Evolutionary conservation across 1,284 basidiomycete genomes (phyloP).

Genomic region (Heterobasidion irregulare): DNA sequence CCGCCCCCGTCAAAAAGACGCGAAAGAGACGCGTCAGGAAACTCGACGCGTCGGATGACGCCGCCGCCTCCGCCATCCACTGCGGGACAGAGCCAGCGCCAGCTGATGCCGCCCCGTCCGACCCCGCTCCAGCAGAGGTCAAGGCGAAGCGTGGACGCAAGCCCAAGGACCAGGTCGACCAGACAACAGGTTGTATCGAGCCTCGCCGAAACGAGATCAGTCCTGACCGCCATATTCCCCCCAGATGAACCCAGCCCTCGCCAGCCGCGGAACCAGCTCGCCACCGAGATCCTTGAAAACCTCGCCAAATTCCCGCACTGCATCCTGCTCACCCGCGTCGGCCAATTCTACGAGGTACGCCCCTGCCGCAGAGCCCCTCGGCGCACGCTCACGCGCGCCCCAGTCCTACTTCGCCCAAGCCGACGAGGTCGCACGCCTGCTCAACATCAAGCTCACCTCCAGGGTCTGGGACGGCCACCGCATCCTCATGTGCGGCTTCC

Average conservation of each 20-base stretch:
- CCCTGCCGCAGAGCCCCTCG: not conserved
- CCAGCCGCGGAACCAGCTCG: slow-evolving; percentile 46
- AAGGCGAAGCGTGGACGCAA: not conserved
- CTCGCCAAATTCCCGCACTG: slow-evolving; percentile 78
- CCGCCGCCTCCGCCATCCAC: not conserved
- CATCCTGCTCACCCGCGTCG: slow-evolving; percentile 83
- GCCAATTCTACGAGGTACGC: slow-evolving; percentile 88
- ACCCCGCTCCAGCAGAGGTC: not conserved
- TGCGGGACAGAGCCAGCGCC: not conserved
- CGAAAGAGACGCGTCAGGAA: slow-evolving; percentile 4
- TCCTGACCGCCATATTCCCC: not conserved
- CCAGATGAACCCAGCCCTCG: not conserved
- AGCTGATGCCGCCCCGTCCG: not conserved
- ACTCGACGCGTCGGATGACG: not conserved
- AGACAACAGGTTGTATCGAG: not conserved
- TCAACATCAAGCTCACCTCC: slow-evolving; percentile 77
- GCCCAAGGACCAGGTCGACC: not conserved
- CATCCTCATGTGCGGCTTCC: slow-evolving; percentile 86
- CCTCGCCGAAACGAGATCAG: not conserved
- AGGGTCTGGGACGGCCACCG: slow-evolving; percentile 62
- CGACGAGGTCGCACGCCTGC: slow-evolving; percentile 61
- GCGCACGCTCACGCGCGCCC: too few species aligned
- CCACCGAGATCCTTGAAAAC: slow-evolving; percentile 65
- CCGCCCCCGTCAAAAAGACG: not conserved
- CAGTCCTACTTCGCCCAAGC: slow-evolving; percentile 95